These are phyloP conservation scores for Clonostachys rosea DNA, from an alignment of 2,329 filamentous ascomycete genomes.

Conservation along the genomic window DNA sequence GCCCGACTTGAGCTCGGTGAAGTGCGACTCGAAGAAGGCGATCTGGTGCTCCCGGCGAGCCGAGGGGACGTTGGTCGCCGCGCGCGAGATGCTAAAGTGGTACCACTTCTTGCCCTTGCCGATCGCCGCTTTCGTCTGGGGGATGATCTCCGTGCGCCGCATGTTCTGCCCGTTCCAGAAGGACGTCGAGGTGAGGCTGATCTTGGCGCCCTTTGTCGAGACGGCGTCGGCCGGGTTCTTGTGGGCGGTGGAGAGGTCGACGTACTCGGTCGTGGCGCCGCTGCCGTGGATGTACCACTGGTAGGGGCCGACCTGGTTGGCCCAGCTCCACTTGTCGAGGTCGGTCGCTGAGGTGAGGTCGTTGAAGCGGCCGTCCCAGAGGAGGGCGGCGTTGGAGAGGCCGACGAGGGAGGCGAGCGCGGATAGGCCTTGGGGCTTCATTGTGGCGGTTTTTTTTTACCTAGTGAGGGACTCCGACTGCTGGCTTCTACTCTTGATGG, in stretches of 20 bases:
- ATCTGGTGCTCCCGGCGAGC: conserved; percentile 63
- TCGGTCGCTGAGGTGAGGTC: conserved; percentile 47
- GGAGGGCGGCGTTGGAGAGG: conserved; percentile 16
- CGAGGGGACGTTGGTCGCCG: conserved; percentile 53
- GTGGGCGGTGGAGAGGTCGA: conserved; percentile 54
- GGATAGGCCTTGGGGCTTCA: conserved; percentile 3
- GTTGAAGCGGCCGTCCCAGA: conserved; percentile 67
- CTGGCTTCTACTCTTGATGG: too few species aligned
- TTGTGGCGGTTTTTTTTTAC: neutral
- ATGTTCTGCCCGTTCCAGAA: conserved; percentile 71
- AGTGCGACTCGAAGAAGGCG: conserved; percentile 62
- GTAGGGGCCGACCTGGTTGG: conserved; percentile 64
- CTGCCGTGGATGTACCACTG: conserved; percentile 74
- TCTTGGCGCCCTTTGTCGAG: conserved; percentile 61
- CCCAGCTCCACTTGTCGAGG: conserved; percentile 60
- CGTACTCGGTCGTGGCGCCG: conserved; percentile 49
- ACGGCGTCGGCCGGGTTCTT: conserved; percentile 62
- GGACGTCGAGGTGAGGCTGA: conserved; percentile 59
- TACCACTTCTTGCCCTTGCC: conserved; percentile 65
- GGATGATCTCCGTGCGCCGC: conserved; percentile 71
- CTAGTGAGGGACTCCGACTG: too few species aligned
- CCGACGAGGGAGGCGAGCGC: neutral
- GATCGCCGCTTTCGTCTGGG: conserved; percentile 62
- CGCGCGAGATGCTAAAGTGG: conserved; percentile 65
- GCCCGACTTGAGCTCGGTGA: conserved; percentile 70